Evolutionary conservation across 805 yeast genomes (phyloP), one percentile per base, ranked within the genome.

Genomic region (Zygosaccharomyces lentus): DNA sequence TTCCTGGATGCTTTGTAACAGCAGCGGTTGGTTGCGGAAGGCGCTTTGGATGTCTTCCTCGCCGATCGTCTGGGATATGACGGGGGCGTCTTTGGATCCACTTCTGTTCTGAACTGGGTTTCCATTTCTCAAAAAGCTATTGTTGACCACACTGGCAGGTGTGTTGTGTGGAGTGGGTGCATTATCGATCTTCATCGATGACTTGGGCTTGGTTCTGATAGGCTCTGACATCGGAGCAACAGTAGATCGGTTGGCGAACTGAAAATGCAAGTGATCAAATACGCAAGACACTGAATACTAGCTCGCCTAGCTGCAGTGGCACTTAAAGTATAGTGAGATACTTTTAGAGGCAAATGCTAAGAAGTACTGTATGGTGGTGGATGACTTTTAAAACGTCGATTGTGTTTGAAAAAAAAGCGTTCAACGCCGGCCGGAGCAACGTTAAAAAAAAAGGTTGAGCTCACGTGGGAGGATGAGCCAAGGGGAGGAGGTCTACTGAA

Each of bases 161-260:
- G 99, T 93, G 75, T 93, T 93, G 65, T 93, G 99, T 4, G 99
- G 99, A 1, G 99, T 93, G 37, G 99, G 99, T 6, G 99, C 98
- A 59, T 82, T 80, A 52, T 91, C 84, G 54, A 87, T 79, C 64
- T 87, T 87, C 63, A 84, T 84, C 47, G 76, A 64, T 21, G 64
- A 59, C 36, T 56, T 59, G 7, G 62, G 58, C 44, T 73, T 68
- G 62, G 80, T 80, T 73, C 83, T 85, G 68, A 89, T 89, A 34
- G 96, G 96, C 69, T 84, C 91, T 40, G 91, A 79, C 96, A 89
- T 88, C 7, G 34, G 32, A 8, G 32, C 8, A n/a, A 13, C 32
- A 3, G 15, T 29, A 29, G n/a, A n/a, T 6, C 15, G 7, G 16
- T 29, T 38, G 35, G 17, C 17, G 13, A 29, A 27, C 21, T 17